phyloP scores from a whole-genome alignment of 345 rosid species.

The Noccaea caerulescens region DNA sequence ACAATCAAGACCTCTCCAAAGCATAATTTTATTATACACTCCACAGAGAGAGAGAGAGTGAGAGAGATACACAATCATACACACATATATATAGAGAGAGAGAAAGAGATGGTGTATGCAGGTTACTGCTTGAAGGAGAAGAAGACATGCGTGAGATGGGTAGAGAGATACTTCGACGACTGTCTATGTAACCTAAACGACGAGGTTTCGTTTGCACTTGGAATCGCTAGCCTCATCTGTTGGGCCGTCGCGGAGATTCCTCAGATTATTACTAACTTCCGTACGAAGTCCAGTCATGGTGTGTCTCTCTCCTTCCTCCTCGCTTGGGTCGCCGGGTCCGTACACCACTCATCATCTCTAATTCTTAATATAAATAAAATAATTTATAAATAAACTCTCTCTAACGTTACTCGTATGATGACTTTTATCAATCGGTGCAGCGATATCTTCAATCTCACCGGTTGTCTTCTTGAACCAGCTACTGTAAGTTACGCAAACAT shows the following conservation, averaged over 20 bases:
- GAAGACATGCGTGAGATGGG: slow-evolving; percentile 76
- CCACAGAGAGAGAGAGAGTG: slow-evolving; percentile 3
- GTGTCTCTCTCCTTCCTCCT: slow-evolving; percentile 89
- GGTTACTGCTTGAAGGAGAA: slow-evolving; percentile 63
- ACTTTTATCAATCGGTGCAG: slow-evolving; percentile 54
- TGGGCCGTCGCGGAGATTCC: slow-evolving; percentile 98
- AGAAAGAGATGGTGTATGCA: slow-evolving; percentile 48
- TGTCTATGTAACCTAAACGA: slow-evolving; percentile 81
- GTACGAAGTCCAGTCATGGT: slow-evolving; percentile 89
- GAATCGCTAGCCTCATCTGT: slow-evolving; percentile 63
- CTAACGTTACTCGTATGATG: background rate
- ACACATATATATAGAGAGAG: slow-evolving; percentile 7
- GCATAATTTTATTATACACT: background rate
- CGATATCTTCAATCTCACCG: slow-evolving; percentile 81
- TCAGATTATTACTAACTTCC: slow-evolving; percentile 91
- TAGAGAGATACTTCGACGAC: slow-evolving; percentile 73
- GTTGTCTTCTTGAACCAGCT: slow-evolving; percentile 94
- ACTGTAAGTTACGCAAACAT: slow-evolving; percentile 67
- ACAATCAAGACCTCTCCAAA: slow-evolving; percentile 16
- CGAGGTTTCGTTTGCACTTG: slow-evolving; percentile 74
- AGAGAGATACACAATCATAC: background rate
- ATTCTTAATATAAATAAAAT: background rate
- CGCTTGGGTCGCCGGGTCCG: slow-evolving; percentile 96
- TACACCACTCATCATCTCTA: slow-evolving; percentile 10
- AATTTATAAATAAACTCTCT: background rate